phyloP scores from a whole-genome alignment of 192 early-diverging fungal genomes.

The Dissophora ornata region DNA sequence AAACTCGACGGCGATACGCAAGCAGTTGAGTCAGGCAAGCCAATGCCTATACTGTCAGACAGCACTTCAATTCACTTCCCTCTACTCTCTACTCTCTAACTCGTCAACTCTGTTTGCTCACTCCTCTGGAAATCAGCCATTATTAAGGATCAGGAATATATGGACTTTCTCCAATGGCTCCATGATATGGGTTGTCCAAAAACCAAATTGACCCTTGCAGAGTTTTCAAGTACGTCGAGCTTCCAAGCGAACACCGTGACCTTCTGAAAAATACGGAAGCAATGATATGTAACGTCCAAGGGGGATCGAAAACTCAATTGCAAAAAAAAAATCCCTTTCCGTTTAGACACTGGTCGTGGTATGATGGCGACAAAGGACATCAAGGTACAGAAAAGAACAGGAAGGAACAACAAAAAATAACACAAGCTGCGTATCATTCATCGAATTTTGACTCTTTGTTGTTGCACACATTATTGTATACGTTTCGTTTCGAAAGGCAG shows the following conservation, averaged over 20 bases:
- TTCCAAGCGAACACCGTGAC: no score
- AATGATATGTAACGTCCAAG: not conserved
- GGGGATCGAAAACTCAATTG: not conserved
- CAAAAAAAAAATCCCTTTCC: not conserved
- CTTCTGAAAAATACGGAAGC: no score
- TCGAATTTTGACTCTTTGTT: no score
- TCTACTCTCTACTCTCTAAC: not conserved
- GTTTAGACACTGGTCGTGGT: slow-evolving; percentile 69
- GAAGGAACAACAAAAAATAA: not conserved
- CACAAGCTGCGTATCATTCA: slow-evolving; percentile 11
- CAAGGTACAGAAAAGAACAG: slow-evolving; percentile 34
- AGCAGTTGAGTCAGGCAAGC: slow-evolving; percentile 33
- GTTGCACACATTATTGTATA: not conserved
- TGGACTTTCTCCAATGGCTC: slow-evolving; percentile 63
- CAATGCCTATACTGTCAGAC: not conserved
- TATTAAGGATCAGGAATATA: slow-evolving; percentile 60
- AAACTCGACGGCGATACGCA: not conserved
- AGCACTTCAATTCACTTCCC: no score
- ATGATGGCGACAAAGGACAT: slow-evolving; percentile 70
- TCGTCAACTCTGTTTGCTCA: not conserved
- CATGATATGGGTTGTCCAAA: slow-evolving; percentile 58
- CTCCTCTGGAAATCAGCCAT: slow-evolving; percentile 23
- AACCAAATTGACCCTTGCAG: slow-evolving; percentile 64
- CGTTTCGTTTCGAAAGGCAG: slow-evolving; percentile 48
- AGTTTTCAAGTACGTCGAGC: slow-evolving; percentile 62